phyloP scores from a whole-genome alignment of 768 basidiomycete genomes.

The Lactifluus volemus region DNA sequence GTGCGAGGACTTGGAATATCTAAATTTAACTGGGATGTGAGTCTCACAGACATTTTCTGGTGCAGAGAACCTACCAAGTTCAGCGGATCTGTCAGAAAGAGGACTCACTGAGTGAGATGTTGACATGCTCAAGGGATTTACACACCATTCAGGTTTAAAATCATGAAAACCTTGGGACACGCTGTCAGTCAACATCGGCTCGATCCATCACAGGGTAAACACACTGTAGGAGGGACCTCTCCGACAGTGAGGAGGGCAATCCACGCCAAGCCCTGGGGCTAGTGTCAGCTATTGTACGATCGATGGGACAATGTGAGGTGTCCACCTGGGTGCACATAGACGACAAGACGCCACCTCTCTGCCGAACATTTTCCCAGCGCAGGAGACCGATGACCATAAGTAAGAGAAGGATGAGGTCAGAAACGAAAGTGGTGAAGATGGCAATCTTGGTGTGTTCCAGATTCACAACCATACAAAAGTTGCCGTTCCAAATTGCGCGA shows the following conservation, averaged over 20 bases:
- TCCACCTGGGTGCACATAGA: slow-evolving; percentile 4
- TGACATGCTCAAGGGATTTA: neutral
- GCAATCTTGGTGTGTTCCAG: neutral
- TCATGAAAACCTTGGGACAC: slow-evolving; percentile 3
- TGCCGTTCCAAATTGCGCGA: neutral
- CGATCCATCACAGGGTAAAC: neutral
- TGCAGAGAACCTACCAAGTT: slow-evolving; percentile 8
- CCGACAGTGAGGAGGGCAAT: slow-evolving; percentile 3
- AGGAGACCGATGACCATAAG: slow-evolving; percentile 11
- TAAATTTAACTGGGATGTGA: neutral
- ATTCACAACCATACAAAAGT: neutral
- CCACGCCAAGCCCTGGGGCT: slow-evolving; percentile 5
- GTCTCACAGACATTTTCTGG: neutral
- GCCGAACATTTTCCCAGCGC: neutral
- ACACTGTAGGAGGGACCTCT: slow-evolving; percentile 10
- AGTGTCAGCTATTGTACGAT: neutral
- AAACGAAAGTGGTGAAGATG: neutral
- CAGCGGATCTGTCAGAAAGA: neutral
- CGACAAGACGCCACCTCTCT: neutral
- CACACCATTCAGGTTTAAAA: slow-evolving; percentile 15
- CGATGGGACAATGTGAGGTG: neutral
- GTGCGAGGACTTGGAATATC: slow-evolving; percentile 4
- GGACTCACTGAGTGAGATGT: neutral
- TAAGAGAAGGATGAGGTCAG: slow-evolving; percentile 7
- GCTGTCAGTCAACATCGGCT: neutral